These are phyloP conservation scores for Bipolaris sorokiniana DNA, from an alignment of 2,329 filamentous ascomycete species.

Conservation along the genomic window DNA sequence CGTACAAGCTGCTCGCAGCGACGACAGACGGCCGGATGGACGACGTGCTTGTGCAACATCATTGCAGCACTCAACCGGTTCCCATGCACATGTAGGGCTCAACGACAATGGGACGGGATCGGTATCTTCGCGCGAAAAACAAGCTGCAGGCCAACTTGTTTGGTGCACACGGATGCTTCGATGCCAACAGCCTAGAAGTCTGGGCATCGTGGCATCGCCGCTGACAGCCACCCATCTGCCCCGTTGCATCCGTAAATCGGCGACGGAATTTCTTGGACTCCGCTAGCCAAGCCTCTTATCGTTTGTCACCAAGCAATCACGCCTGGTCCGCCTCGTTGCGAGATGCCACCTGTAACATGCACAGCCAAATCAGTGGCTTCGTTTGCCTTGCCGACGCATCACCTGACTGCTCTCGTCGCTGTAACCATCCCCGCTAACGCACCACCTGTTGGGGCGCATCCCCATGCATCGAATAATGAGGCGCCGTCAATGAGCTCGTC, in stretches of 20 bases:
- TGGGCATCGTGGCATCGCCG: slow-evolving; percentile 39
- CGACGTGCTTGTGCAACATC: not conserved
- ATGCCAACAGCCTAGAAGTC: slow-evolving; percentile 33
- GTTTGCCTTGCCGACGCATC: slow-evolving; percentile 5
- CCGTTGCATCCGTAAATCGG: slow-evolving; percentile 26
- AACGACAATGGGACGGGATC: slow-evolving; percentile 2
- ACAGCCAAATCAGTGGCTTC: slow-evolving; percentile 5
- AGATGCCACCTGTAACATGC: slow-evolving; percentile 1
- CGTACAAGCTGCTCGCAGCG: slow-evolving; percentile 1
- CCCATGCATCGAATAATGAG: slow-evolving; percentile 23
- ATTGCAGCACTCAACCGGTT: not conserved
- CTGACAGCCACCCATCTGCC: slow-evolving; percentile 20
- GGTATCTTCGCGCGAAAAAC: slow-evolving; percentile 12
- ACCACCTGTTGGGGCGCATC: not conserved
- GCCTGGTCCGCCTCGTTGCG: slow-evolving; percentile 10
- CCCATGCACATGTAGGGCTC: not conserved
- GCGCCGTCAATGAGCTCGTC: slow-evolving; percentile 24
- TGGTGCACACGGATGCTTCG: not conserved
- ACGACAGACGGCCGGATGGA: not conserved
- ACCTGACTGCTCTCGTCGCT: not conserved
- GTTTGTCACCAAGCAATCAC: slow-evolving; percentile 15
- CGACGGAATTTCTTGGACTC: slow-evolving; percentile 37
- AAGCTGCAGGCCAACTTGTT: not conserved
- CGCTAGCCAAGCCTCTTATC: slow-evolving; percentile 45
- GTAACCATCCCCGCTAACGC: slow-evolving; percentile 4